Evolutionary conservation across 2,329 filamentous ascomycete species (phyloP), one percentile per base, ranked within the genome.

Genomic region (Alternaria brassicicola): DNA sequence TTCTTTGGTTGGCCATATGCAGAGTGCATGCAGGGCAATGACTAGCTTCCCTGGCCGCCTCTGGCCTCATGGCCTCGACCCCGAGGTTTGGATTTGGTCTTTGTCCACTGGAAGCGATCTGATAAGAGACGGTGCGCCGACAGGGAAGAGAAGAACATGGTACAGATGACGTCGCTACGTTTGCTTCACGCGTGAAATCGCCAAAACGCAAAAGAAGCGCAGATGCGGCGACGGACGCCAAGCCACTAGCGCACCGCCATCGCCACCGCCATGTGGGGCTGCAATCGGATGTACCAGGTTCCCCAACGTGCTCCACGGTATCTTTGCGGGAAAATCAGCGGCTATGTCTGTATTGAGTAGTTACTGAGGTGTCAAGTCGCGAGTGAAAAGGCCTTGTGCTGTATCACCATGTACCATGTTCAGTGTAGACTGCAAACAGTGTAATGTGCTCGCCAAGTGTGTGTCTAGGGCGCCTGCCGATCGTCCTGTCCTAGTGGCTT

Each of bases 391-490:
- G 28, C 12, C 10, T 48, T 31, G 50, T 48, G 48, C 38, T 15
- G 47, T 26, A 10, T 26, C 15, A 13, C 39, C 13, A 42, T 9
- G 39, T 10, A 26, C 23, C 23, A 25, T 10, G 33, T 26, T 47
- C 38, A 25, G 25, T 41, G 52, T 43, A 47, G 39, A 26, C 30
- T 23, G 30, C 42, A 49, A 41, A 25, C 39, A 56, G 55, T 23
- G 45, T 23, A 38, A 46, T 28, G 23, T 15, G 31, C n/a, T 30
- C 36, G 56, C 59, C 57, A 57, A 61, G 60, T 45, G 49, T 45
- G 49, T 38, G 28, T 45, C 51, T 21, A 55, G 54, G 9, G 55
- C 26, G 45, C 33, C 53, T 57, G 55, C 62, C 59, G 63, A 66
- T 60, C 61, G 25, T 46, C 41, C 57, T 36, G 60, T 54, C 48